A percentile compares a stretch with the other conserved stretches of the same genome.
phyloP scores from a whole-genome alignment of 305 asterid genomes.

The Caryopteris hybrid region DNA sequence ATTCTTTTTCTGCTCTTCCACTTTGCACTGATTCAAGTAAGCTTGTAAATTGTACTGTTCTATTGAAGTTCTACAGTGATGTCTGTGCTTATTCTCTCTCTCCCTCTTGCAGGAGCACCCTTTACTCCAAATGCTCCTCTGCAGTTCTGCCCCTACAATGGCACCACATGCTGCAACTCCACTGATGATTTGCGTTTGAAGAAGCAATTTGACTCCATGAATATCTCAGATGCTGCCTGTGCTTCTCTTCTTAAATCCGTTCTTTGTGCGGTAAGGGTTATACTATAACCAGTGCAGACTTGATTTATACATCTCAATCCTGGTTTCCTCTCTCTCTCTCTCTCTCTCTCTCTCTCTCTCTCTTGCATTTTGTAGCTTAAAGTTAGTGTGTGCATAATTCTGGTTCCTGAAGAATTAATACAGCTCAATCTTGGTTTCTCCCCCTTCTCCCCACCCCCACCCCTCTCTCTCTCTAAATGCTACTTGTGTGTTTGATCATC shows the following conservation, averaged over 20 bases:
- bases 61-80: not conserved
- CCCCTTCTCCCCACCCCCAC: no score
- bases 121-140: conserved; percentile 37
- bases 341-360: no score
- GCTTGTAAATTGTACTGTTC: conserved; percentile 13
- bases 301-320: not conserved
- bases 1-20: conserved; percentile 50
- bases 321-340: not conserved
- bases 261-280: conserved; percentile 61
- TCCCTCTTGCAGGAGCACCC: conserved; percentile 50
- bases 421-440: no score
- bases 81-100: not conserved
- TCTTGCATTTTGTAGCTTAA: no score
- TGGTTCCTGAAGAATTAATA: no score
- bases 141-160: conserved; percentile 66
- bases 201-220: conserved; percentile 53
- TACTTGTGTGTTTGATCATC: not conserved
- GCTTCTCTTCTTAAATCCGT: conserved; percentile 68
- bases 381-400: no score
- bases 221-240: conserved; percentile 62
- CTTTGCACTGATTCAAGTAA: conserved; percentile 69
- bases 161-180: conserved; percentile 60
- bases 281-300: not conserved
- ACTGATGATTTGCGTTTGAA: conserved; percentile 43
- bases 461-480: no score